These are phyloP conservation scores for Ceratobasidium sp. DNA, from an alignment of 1,284 basidiomycete genomes.

Conservation along the genomic window DNA sequence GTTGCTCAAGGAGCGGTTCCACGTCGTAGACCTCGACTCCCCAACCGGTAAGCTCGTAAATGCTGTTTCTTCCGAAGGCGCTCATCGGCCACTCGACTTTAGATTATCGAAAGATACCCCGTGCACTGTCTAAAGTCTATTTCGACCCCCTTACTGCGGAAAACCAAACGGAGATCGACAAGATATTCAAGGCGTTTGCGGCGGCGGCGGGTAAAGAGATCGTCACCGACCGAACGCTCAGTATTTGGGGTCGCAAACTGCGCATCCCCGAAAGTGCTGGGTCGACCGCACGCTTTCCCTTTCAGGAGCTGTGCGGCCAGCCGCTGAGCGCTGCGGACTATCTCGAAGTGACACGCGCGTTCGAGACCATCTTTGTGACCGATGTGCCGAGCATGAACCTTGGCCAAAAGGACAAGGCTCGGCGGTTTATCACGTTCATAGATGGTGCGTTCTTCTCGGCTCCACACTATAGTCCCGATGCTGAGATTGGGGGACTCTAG, in stretches of 20 bases:
- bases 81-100: conserved; percentile 36
- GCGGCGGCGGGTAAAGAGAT: conserved; percentile 66
- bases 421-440: conserved; percentile 97
- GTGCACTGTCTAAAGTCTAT: conserved; percentile 92
- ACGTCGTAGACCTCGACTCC: conserved; percentile 92
- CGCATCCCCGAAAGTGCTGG: conserved; percentile 78
- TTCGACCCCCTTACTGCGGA: conserved; percentile 79
- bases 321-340: conserved; percentile 96
- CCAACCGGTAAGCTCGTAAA: conserved; percentile 75
- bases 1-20: conserved; percentile 86
- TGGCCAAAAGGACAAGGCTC: conserved; percentile 88
- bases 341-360: conserved; percentile 89
- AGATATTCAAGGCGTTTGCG: conserved; percentile 82
- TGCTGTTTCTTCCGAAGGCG: neutral
- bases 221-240: conserved; percentile 72
- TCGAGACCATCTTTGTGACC: conserved; percentile 87
- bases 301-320: conserved; percentile 88
- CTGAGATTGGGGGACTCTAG: conserved; percentile 56
- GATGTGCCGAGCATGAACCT: conserved; percentile 91
- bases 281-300: conserved; percentile 84
- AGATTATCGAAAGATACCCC: conserved; percentile 94
- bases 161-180: conserved; percentile 76
- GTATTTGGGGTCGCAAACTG: conserved; percentile 90
- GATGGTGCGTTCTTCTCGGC: conserved; percentile 69
- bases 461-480: conserved; percentile 16